These are phyloP conservation scores for Myxozyma melibiosi DNA, from an alignment of 805 yeast species.

Conservation along the genomic window DNA sequence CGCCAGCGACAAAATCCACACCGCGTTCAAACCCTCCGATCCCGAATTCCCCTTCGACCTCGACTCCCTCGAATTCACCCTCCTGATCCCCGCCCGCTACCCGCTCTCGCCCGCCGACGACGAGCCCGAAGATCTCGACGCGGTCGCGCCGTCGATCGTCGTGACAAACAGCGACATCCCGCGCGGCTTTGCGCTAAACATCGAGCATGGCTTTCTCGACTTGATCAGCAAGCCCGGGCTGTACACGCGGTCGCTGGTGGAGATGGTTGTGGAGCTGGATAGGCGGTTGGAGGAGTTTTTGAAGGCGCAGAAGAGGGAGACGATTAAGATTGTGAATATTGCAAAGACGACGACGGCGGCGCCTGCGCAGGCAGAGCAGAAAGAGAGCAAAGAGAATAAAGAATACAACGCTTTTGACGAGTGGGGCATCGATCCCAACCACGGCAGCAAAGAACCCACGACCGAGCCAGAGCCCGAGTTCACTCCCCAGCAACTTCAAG, in stretches of 20 bases:
- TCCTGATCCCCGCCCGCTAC: conserved; percentile 58
- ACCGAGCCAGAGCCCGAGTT: conserved; percentile 4
- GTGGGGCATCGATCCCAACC: conserved; percentile 25
- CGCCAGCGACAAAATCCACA: conserved; percentile 8
- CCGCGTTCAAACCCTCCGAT: conserved; percentile 54
- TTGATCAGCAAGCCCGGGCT: conserved; percentile 32
- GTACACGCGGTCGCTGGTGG: conserved; percentile 55
- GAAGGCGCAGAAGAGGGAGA: conserved; percentile 59
- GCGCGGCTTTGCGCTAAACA: conserved; percentile 63
- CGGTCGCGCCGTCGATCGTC: conserved; percentile 51
- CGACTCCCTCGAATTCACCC: conserved; percentile 52
- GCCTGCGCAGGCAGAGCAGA: background rate
- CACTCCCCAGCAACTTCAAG: conserved; percentile 11
- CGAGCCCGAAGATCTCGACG: background rate
- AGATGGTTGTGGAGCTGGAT: conserved; percentile 59
- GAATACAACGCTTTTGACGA: conserved; percentile 12
- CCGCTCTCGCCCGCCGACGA: conserved; percentile 43
- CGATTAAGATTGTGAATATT: conserved; percentile 59
- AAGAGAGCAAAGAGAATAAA: background rate
- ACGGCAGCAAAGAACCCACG: background rate
- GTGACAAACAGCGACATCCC: conserved; percentile 72
- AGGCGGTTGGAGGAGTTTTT: conserved; percentile 60
- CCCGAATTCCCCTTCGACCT: conserved; percentile 75
- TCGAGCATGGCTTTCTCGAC: conserved; percentile 62
- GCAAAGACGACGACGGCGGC: background rate